Conservation (phyloP, 2,329 filamentous ascomycete genomes). For the Penicillium nordicum region DNA sequence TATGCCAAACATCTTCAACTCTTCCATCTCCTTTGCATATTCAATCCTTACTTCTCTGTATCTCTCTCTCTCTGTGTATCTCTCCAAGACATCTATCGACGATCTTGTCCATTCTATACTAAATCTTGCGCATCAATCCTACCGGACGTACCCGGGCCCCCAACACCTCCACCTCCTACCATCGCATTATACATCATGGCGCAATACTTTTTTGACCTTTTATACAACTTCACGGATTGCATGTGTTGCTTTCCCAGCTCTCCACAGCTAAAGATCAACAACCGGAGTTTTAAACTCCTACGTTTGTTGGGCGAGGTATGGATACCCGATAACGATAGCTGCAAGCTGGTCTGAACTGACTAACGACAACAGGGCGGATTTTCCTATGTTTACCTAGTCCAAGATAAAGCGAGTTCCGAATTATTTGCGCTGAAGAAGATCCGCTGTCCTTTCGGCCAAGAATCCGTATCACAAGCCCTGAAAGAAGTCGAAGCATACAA, state of each 20-base stretch:
- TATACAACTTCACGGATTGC: conserved; percentile 92
- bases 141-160: not conserved
- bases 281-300: conserved; percentile 90
- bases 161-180: not conserved
- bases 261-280: conserved; percentile 92
- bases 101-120: not conserved
- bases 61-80: not conserved
- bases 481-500: conserved; percentile 97
- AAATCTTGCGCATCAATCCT: not conserved
- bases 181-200: conserved; percentile 55
- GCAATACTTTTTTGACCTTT: conserved; percentile 78
- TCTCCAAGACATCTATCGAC: not conserved
- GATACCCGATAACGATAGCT: not conserved
- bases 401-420: conserved; percentile 78
- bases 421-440: conserved; percentile 98
- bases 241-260: conserved; percentile 94
- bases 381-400: conserved; percentile 97
- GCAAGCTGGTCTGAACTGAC: conserved; percentile 8
- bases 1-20: conserved; percentile 2
- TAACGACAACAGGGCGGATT: conserved; percentile 70
- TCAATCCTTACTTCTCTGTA: conserved; percentile 1
- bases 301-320: conserved; percentile 85
- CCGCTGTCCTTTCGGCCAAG: conserved; percentile 93
- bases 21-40: conserved; percentile 7
- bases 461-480: conserved; percentile 90